These are phyloP conservation scores for Zygosaccharomyces siamensis DNA, from an alignment of 805 yeast species.

Conservation along the genomic window DNA sequence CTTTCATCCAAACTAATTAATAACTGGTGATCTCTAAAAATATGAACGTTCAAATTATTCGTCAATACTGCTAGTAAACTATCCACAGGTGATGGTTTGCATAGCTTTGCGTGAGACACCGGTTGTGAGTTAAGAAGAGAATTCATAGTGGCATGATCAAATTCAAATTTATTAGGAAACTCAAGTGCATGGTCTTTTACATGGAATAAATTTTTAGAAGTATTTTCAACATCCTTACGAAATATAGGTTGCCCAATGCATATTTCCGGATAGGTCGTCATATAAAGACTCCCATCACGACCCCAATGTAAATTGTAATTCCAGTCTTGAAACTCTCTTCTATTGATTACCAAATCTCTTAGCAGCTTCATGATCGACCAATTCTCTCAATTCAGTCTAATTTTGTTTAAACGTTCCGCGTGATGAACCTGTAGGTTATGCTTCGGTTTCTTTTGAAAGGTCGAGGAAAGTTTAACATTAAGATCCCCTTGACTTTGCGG, in stretches of 20 bases:
- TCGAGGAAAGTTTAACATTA: neutral
- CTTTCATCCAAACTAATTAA: slow-evolving; percentile 24
- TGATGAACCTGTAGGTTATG: neutral
- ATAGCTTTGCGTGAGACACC: slow-evolving; percentile 18
- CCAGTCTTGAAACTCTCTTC: slow-evolving; percentile 31
- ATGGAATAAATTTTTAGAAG: slow-evolving; percentile 26
- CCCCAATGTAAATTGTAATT: slow-evolving; percentile 28
- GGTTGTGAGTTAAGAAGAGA: slow-evolving; percentile 30
- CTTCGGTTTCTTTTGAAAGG: neutral
- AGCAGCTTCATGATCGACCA: slow-evolving; percentile 21
- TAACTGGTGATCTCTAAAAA: slow-evolving; percentile 16
- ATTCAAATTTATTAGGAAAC: slow-evolving; percentile 28
- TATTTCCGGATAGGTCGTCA: slow-evolving; percentile 27
- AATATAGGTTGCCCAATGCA: slow-evolving; percentile 29
- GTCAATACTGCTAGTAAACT: slow-evolving; percentile 26
- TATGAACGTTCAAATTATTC: slow-evolving; percentile 26
- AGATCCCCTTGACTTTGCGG: neutral
- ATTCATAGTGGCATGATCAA: slow-evolving; percentile 21
- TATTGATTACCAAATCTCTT: slow-evolving; percentile 25
- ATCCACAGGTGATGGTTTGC: slow-evolving; percentile 21
- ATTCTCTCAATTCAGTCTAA: neutral
- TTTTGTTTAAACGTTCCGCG: neutral
- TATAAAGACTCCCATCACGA: slow-evolving; percentile 28
- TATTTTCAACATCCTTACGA: slow-evolving; percentile 14
- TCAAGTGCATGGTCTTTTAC: slow-evolving; percentile 22